These are phyloP conservation scores for Naumovozyma dairenensis DNA, from an alignment of 805 yeast genomes.

Conservation along the genomic window DNA sequence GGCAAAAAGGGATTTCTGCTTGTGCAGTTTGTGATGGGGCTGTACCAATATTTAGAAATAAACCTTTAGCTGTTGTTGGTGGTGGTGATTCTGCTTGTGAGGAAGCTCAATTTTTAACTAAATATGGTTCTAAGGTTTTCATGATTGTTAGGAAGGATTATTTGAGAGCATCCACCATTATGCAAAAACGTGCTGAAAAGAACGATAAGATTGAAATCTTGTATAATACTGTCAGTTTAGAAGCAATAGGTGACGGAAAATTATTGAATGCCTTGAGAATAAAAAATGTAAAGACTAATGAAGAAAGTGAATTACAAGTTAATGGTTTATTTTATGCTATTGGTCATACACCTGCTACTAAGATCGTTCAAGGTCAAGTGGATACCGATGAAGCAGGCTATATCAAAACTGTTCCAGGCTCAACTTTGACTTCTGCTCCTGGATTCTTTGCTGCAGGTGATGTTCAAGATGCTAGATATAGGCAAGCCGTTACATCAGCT, in stretches of 20 bases:
- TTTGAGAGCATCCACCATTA: conserved; percentile 89
- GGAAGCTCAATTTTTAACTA: conserved; percentile 94
- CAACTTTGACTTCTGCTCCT: conserved; percentile 71
- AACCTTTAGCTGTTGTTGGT: conserved; percentile 95
- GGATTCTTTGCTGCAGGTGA: conserved; percentile 99
- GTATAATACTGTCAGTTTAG: conserved; percentile 74
- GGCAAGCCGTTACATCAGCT: conserved; percentile 99
- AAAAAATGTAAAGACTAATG: conserved; percentile 63
- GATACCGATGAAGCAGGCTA: conserved; percentile 85
- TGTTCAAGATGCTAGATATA: conserved; percentile 91
- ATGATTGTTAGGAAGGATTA: conserved; percentile 89
- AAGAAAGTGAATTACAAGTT: conserved; percentile 58
- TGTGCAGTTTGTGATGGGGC: conserved; percentile 99
- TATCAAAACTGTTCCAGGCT: conserved; percentile 81
- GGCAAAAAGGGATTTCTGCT: conserved; percentile 99
- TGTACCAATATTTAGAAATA: conserved; percentile 95
- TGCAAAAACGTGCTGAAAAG: conserved; percentile 84
- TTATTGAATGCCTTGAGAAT: conserved; percentile 55
- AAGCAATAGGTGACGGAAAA: conserved; percentile 92
- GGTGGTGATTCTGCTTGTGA: conserved; percentile 99
- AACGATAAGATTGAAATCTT: conserved; percentile 87
- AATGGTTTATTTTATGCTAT: conserved; percentile 96
- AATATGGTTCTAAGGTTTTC: conserved; percentile 93
- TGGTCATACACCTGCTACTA: conserved; percentile 94
- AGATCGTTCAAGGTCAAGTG: conserved; percentile 64